Base-by-base conservation (phyloP, 495 filamentous ascomycete genomes). In the Penicillium diatomitis region DNA sequence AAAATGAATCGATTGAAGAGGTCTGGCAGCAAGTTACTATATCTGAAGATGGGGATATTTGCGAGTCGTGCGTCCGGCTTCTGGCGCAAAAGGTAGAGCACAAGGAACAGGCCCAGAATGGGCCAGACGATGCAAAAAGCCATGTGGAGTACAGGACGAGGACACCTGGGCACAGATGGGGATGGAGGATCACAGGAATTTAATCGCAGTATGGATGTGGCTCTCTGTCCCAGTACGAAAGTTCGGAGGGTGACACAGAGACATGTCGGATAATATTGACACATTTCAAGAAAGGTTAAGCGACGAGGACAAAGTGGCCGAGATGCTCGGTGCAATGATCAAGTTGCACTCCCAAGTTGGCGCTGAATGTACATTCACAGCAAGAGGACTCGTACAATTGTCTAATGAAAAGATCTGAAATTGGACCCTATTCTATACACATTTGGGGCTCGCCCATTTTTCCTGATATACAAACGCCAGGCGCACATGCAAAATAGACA, bases 401-500 rank as follows among this genome's bases (percentile, higher is more conserved):
- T 42, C 38, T 9, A 20, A 34, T 2, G 6, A 34, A 32, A 28
- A 41, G 8, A 20, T 6, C n/a, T 32, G n/a, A 20, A 34, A 20
- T n/a, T n/a, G 35, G 11, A 32, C 33, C 37, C 9, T 47, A 51
- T 12, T 39, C 31, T 56, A 50, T 56, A 56, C 47, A 53, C 47
- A 53, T 48, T 57, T 57, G 31, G 11, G 39, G 45, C 29, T 55
- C 42, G 44, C 41, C 37, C 56, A 42, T 53, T 44, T 33, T 30
- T 37, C 56, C 64, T 53, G 58, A 58, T 54, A 58, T 56, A 65
- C 55, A 57, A 69, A 72, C 65, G 67, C 71, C 68, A 62, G 56
- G 64, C 65, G 58, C 66, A 72, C 52, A 73, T 70, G 70, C 66
- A 66, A 63, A 56, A 56, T 62, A 60, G 54, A 63, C 43, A 60